Conservation (phyloP, 495 filamentous ascomycete genomes). For the Tuber indicum region DNA sequence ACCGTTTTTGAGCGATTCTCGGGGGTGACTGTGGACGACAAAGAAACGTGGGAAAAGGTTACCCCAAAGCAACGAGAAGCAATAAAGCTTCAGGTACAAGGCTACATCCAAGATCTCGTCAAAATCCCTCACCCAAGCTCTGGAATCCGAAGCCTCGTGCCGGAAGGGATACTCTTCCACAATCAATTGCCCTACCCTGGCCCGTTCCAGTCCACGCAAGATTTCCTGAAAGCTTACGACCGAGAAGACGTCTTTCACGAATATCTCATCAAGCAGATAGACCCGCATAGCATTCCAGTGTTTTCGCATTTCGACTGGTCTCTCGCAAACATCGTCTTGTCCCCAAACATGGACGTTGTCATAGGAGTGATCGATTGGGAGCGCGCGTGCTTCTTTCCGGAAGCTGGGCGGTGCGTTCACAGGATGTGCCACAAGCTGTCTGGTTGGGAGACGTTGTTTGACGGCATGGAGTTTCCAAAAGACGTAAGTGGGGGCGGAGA, state of each 20-base stretch:
- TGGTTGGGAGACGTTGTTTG: constrained; percentile 17
- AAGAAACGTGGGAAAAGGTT: constrained; percentile 10
- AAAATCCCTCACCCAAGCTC: constrained; percentile 12
- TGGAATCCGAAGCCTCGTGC: constrained; percentile 9
- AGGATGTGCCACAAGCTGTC: not conserved
- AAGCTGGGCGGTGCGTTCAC: constrained; percentile 13
- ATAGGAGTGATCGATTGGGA: constrained; percentile 20
- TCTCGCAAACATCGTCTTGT: constrained; percentile 16
- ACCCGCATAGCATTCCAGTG: constrained; percentile 8
- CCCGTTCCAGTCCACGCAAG: constrained; percentile 13
- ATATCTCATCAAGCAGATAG: constrained; percentile 3
- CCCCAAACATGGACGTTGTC: constrained; percentile 9
- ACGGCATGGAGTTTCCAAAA: constrained; percentile 11
- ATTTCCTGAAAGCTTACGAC: constrained; percentile 2
- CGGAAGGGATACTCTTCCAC: constrained; percentile 7
- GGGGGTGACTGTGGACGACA: constrained; percentile 7
- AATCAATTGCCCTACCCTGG: constrained; percentile 12
- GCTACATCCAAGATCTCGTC: constrained; percentile 6
- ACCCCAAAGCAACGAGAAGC: not conserved
- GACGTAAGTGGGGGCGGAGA: constrained; percentile 9
- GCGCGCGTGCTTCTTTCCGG: constrained; percentile 15
- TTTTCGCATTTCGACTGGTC: constrained; percentile 18
- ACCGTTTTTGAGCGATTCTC: constrained; percentile 14
- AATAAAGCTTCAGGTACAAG: constrained; percentile 10
- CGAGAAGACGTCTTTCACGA: not conserved